Evolutionary conservation across 2,329 filamentous ascomycete species (phyloP), one percentile per base, ranked within the genome.

Genomic region (Fusarium austroafricanum): DNA sequence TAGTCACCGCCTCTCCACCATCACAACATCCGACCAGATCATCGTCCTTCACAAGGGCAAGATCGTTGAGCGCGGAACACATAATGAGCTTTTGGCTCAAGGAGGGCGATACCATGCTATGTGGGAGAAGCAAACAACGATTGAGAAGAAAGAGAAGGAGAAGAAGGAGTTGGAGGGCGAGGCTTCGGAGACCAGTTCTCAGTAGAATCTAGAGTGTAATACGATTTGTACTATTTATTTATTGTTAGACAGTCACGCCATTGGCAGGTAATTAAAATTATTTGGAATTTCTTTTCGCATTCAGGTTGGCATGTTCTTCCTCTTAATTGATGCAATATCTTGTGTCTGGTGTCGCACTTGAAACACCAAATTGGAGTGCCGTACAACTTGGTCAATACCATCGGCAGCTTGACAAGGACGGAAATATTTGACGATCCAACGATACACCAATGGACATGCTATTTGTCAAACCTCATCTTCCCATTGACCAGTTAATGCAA

Each of bases 1-100:
- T 45, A 84, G 83, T 2, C 86, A 88, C 70, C 81, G 86, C 11
- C 78, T 89, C 14, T 87, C 86, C 2, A 89, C 87, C 3, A 85
- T 89, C 58, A 83, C 83, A 11, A 82, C 80, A 38, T 84, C 85
- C 1, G 84, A 87, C 61, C 82, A 83, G 58, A 86, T 88, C 50
- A 69, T 87, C 10, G 86, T 87, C 4, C 80, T 88, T 14, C 79
- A 84, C 55, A 78, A 83, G 50, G 86, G 86, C 10, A 77, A 79
- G 43, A 80, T 88, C 15, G 78, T 82, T 7, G 85, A 88, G 71
- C 77, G 79, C 28, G 86, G 86, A 15, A 82, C 80, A 6, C 86
- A 87, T 61, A 71, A 75, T 3, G 80, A 83, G 55, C 76, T 88
- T 7, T 70, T 87, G 20, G 74, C 77, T 5, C 70, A 76, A 3